Evolutionary conservation across 208 protist genomes (phyloP).

Genomic region (Trypanosoma theileri): DNA sequence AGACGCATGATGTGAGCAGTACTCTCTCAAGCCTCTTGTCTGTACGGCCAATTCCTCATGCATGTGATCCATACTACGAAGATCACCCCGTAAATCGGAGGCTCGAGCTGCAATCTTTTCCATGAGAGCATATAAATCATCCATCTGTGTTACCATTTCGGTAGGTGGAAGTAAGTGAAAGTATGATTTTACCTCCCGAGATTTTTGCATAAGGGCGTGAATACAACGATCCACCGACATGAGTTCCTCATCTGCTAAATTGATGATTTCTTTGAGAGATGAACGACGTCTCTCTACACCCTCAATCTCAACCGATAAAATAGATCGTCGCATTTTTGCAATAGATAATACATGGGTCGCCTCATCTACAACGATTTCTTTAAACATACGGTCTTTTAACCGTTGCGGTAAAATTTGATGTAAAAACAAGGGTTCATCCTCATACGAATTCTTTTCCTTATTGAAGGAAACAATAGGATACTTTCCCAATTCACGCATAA

Average conservation of each 20-base stretch:
- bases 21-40: slow-evolving; percentile 53
- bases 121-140: slow-evolving; percentile 81
- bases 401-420: slow-evolving; percentile 52
- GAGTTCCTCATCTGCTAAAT: slow-evolving; percentile 60
- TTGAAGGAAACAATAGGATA: slow-evolving; percentile 73
- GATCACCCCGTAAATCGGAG: slow-evolving; percentile 54
- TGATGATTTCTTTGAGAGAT: slow-evolving; percentile 47
- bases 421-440: slow-evolving; percentile 66
- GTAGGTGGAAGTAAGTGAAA: slow-evolving; percentile 83
- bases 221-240: slow-evolving; percentile 43
- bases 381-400: slow-evolving; percentile 54
- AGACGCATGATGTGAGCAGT: slow-evolving; percentile 45
- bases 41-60: slow-evolving; percentile 69
- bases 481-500: slow-evolving; percentile 46
- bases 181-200: slow-evolving; percentile 48
- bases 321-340: slow-evolving; percentile 42
- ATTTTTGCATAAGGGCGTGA: slow-evolving; percentile 36
- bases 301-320: slow-evolving; percentile 63
- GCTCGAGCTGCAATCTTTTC: slow-evolving; percentile 71
- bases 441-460: slow-evolving; percentile 59
- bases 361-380: slow-evolving; percentile 31
- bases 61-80: slow-evolving; percentile 45
- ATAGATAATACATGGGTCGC: slow-evolving; percentile 41
- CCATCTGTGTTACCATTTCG: slow-evolving; percentile 84
- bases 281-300: slow-evolving; percentile 50